A percentile compares a stretch with the other conserved stretches of the same genome.
Evolutionary conservation across 768 basidiomycete species (phyloP).

Genomic region (Termitomyces sp.): DNA sequence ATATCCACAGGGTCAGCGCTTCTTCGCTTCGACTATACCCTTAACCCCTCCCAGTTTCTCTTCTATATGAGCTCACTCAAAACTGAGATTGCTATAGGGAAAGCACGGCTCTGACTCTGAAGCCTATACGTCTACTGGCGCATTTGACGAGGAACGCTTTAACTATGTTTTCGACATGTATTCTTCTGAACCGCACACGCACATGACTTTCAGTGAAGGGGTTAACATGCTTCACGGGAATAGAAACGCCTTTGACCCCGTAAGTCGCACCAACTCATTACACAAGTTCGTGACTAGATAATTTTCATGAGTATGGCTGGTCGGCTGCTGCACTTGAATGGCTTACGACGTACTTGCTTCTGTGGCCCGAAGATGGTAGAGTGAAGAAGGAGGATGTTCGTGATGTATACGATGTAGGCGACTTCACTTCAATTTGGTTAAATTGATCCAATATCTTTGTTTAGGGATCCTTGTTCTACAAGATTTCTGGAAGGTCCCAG

Average conservation of each 20-base stretch:
- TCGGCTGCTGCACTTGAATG: conserved; percentile 37
- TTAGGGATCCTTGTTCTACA: conserved; percentile 34
- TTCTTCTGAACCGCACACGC: conserved; percentile 34
- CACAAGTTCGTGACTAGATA: neutral
- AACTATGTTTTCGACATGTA: conserved; percentile 38
- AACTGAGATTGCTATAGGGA: conserved; percentile 20
- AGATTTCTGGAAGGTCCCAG: conserved; percentile 23
- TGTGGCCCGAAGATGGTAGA: conserved; percentile 32
- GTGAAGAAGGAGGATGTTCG: conserved; percentile 38
- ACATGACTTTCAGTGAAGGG: conserved; percentile 35
- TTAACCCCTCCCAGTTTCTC: neutral
- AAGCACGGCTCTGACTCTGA: conserved; percentile 42
- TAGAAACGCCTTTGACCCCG: conserved; percentile 34
- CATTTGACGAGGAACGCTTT: conserved; percentile 37
- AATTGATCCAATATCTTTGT: neutral
- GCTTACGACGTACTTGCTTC: conserved; percentile 34
- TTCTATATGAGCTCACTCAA: neutral
- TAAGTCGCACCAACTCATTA: conserved; percentile 13
- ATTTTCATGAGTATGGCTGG: conserved; percentile 36
- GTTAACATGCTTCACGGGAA: conserved; percentile 39
- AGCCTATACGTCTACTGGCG: conserved; percentile 33
- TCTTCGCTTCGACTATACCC: neutral
- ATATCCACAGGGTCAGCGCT: conserved; percentile 35
- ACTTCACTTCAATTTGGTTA: neutral
- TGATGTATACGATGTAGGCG: conserved; percentile 35